Evolutionary conservation across 805 yeast genomes (phyloP), one percentile per base, ranked within the genome.

Genomic region (Candida palmyrensis): DNA sequence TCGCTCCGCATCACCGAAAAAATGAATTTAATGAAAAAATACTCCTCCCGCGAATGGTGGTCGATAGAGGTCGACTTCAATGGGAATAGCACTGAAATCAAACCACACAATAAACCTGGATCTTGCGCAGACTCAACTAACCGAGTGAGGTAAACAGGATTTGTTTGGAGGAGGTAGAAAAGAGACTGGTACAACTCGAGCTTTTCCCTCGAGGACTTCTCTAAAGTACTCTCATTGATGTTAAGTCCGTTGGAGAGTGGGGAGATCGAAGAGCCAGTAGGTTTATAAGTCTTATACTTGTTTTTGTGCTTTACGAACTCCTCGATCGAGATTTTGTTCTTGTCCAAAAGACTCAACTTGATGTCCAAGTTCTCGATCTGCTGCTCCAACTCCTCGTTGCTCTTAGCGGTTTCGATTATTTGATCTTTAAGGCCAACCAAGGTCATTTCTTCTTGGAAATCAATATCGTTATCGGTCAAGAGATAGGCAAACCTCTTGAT

Each of bases 121-220:
- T 44, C 56, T 48, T 41, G 60, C 32, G 16, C 47, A 33, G 47
- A 53, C 39, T 30, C 44, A 18, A 59, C 53, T 22, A 86, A 54
- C 10, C 76, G 59, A 2, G 78, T 66, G 49, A 89, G 68, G 48
- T 90, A 90, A 1, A 56, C 53, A 0, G 95, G 84, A 47, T 85
- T 86, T 0, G 95, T 83, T 53, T 92, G 97, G 27, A 92, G 55
- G 17, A 90, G 59, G 49, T 82, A 92, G 44, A 92, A 79, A 32
- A 90, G 50, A 15, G 84, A 82, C 45, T 82, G 96, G 55, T 82
- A 84, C 1, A 76, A 55, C 39, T 80, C 88, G 32, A 79, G 63
- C 38, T 85, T 66, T 16, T 66, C 67, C 38, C 69, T 62, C 8
- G 73, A 54, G 3, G 70, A 55, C 35, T 65, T 66, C 12, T 59